Evolutionary conservation across 495 filamentous ascomycete genomes (phyloP).

Genomic region (Cercophora samala): DNA sequence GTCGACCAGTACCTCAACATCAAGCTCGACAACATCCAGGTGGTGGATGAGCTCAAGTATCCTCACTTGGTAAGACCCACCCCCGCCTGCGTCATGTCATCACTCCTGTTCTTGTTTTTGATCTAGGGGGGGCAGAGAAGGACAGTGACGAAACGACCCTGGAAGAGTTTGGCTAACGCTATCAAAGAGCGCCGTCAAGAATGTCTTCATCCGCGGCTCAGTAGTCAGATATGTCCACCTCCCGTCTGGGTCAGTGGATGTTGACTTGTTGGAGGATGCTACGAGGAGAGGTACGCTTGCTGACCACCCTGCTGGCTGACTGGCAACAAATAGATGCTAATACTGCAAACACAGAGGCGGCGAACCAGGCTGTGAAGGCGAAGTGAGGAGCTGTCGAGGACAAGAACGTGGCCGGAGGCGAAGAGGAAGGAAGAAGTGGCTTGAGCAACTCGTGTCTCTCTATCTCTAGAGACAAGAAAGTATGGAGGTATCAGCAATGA

Average conservation of each 20-base stretch:
- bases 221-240: constrained; percentile 95
- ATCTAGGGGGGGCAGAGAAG: not conserved
- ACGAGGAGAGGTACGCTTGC: constrained; percentile 83
- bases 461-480: too few relatives aligned
- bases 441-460: too few relatives aligned
- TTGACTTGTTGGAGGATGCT: constrained; percentile 89
- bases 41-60: constrained; percentile 86
- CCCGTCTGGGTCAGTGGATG: constrained; percentile 82
- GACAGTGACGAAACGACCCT: too few relatives aligned
- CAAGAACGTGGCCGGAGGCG: not conserved
- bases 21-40: constrained; percentile 91
- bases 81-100: constrained; percentile 4
- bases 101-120: too few relatives aligned
- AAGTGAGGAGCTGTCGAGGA: constrained; percentile 33
- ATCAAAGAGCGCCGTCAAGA: constrained; percentile 74
- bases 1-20: constrained; percentile 99
- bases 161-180: not conserved
- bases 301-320: too few relatives aligned
- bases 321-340: too few relatives aligned
- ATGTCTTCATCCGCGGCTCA: constrained; percentile 95
- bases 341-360: constrained; percentile 42
- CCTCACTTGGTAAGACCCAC: constrained; percentile 70
- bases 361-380: constrained; percentile 42
- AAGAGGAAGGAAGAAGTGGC: not conserved
- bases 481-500: not conserved